phyloP scores from a whole-genome alignment of 2,329 filamentous ascomycete species.

The Dendryphion nanum region DNA sequence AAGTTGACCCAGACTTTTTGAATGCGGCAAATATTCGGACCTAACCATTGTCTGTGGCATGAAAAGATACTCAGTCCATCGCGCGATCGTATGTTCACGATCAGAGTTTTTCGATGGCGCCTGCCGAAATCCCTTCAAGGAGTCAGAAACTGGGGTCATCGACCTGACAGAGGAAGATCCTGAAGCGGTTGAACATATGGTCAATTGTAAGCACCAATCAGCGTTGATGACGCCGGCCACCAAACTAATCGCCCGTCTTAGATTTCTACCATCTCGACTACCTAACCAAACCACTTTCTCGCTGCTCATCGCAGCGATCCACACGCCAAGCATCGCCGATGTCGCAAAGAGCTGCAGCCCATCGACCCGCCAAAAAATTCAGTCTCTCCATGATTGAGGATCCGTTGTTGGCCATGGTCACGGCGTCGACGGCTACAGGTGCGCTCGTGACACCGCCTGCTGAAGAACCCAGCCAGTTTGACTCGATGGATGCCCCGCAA shows the following conservation, averaged over 20 bases:
- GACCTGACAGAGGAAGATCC: conserved; percentile 42
- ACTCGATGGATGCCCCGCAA: conserved; percentile 18
- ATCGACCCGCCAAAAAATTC: conserved; percentile 22
- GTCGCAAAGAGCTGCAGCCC: conserved; percentile 14
- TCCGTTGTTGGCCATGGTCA: conserved; percentile 36
- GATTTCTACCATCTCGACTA: conserved; percentile 45
- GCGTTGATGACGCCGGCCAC: conserved; percentile 3
- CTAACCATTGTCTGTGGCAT: conserved; percentile 48
- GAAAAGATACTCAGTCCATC: conserved; percentile 48
- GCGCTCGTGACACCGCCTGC: conserved; percentile 25
- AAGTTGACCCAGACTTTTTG: conserved; percentile 36
- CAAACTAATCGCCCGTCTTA: conserved; percentile 15
- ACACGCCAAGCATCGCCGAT: conserved; percentile 18
- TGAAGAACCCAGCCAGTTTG: conserved; percentile 22
- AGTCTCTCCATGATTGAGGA: conserved; percentile 36
- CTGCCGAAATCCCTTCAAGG: conserved; percentile 38
- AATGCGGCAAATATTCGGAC: conserved; percentile 46
- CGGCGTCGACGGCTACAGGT: conserved; percentile 19
- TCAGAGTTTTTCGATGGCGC: conserved; percentile 48
- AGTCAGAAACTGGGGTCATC: conserved; percentile 37
- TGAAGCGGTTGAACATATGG: conserved; percentile 42
- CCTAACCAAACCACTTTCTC: conserved; percentile 30
- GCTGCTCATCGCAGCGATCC: conserved; percentile 28
- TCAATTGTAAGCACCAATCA: conserved; percentile 35
- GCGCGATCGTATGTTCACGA: conserved; percentile 49